phyloP scores from a whole-genome alignment of 2,329 filamentous ascomycete genomes.

The Verticillium nubilum region DNA sequence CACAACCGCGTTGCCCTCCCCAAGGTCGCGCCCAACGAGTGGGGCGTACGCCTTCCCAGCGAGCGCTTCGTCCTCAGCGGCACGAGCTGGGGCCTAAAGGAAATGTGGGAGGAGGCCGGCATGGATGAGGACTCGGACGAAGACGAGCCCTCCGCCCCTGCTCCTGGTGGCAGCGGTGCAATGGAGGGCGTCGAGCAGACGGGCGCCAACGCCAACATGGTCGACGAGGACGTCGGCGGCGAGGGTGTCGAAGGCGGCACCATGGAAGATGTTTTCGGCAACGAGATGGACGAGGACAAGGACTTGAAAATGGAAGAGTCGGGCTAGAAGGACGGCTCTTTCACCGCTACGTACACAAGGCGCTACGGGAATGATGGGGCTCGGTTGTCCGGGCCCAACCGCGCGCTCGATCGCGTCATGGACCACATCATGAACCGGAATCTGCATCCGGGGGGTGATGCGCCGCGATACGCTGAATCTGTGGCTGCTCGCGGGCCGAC shows the following conservation, averaged over 20 bases:
- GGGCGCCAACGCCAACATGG: constrained; percentile 27
- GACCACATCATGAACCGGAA: background rate
- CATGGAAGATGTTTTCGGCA: constrained; percentile 50
- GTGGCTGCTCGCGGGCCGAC: background rate
- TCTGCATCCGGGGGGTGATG: background rate
- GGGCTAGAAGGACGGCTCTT: background rate
- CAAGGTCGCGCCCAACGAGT: constrained; percentile 57
- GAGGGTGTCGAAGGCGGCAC: constrained; percentile 45
- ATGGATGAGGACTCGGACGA: constrained; percentile 36
- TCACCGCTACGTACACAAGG: background rate
- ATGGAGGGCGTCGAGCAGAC: constrained; percentile 43
- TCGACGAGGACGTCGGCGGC: constrained; percentile 34
- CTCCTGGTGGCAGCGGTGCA: constrained; percentile 29
- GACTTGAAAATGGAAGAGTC: constrained; percentile 39
- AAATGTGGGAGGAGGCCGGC: constrained; percentile 47
- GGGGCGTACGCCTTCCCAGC: constrained; percentile 61
- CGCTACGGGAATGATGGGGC: background rate
- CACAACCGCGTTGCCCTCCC: constrained; percentile 63
- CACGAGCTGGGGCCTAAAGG: constrained; percentile 57
- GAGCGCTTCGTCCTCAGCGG: constrained; percentile 65
- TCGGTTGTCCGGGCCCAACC: background rate
- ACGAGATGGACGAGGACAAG: constrained; percentile 50
- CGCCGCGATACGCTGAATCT: background rate
- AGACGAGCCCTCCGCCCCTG: constrained; percentile 31
- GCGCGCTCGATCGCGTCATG: background rate